These are phyloP conservation scores for Fusarium gaditjirri DNA, from an alignment of 2,329 filamentous ascomycete genomes.

Conservation along the genomic window DNA sequence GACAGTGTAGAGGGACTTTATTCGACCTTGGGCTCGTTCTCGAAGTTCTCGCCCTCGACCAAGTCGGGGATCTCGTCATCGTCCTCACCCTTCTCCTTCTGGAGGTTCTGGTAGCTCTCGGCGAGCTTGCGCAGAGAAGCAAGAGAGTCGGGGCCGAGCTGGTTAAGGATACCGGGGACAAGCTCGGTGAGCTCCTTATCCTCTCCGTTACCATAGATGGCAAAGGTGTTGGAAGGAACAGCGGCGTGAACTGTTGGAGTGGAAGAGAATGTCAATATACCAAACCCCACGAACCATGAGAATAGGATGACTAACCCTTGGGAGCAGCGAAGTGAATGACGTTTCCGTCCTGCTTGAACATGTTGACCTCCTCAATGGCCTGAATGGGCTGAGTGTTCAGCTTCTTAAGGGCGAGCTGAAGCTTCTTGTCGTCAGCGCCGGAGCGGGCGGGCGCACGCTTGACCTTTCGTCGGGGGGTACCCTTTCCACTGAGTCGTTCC, in stretches of 20 bases:
- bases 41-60: conserved; percentile 97
- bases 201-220: conserved; percentile 98
- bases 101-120: conserved; percentile 99
- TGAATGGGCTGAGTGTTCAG: conserved; percentile 99
- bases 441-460: conserved; percentile 97
- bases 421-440: conserved; percentile 99
- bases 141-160: conserved; percentile 97
- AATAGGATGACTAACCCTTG: conserved; percentile 76
- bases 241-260: conserved; percentile 84
- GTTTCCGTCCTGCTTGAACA: conserved; percentile 99
- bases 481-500: conserved; percentile 78
- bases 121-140: conserved; percentile 97
- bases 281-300: conserved; percentile 31
- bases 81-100: conserved; percentile 85
- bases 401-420: conserved; percentile 97
- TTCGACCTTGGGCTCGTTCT: conserved; percentile 96
- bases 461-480: conserved; percentile 95
- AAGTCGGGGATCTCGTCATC: conserved; percentile 98
- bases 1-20: conserved; percentile 59
- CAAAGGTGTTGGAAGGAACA: conserved; percentile 98
- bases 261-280: conserved; percentile 32
- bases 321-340: conserved; percentile 99
- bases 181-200: conserved; percentile 99
- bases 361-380: conserved; percentile 99
- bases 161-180: conserved; percentile 98